Evolutionary conservation across 495 filamentous ascomycete species (phyloP), one percentile per base, ranked within the genome.

Genomic region (Niebla homalea): DNA sequence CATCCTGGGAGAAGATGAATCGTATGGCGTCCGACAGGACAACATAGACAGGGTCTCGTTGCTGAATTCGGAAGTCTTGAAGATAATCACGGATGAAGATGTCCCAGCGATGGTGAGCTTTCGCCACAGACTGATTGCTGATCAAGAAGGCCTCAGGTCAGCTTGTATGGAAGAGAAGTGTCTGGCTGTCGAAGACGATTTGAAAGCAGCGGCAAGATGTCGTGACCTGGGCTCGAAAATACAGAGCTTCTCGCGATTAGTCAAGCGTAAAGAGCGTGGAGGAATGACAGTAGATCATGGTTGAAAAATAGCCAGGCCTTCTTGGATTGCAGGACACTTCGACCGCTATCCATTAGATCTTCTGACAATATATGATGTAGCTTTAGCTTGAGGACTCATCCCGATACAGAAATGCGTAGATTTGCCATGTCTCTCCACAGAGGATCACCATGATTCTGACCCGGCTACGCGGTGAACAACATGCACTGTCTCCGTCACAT

Each of bases 181-280:
- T 41, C 57, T 63, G 4, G 60, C 64, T 29, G 58, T 60, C 19
- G 58, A 59, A 4, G 73, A 76, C 53, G 67, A 73, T 4, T 67
- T 69, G 36, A 64, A 69, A 59, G 72, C 70, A 14, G 65, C 65
- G 18, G 63, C 67, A 36, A 64, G 69, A 41, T 57, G 70, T 32
- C 70, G 67, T 60, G 72, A 76, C 52, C 73, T 74, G 51, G 68
- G 67, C 8, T 65, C 70, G 5, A 68, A 67, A 18, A 56, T 75
- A 20, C 64, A 70, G 39, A 63, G 56, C 6, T 75, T 73, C 65
- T 53, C 70, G 42, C 65, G 64, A 19, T 63, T 65, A 32, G 60
- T 75, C 16, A 52, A 21, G 21, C 25, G n/a, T 10, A 48, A 48
- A 37, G 45, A 32, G 29, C 10, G 26, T 16, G 20, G 18, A 37